Evolutionary conservation across 768 basidiomycete species (phyloP).

Genomic region (Rhodotorula toruloides): DNA sequence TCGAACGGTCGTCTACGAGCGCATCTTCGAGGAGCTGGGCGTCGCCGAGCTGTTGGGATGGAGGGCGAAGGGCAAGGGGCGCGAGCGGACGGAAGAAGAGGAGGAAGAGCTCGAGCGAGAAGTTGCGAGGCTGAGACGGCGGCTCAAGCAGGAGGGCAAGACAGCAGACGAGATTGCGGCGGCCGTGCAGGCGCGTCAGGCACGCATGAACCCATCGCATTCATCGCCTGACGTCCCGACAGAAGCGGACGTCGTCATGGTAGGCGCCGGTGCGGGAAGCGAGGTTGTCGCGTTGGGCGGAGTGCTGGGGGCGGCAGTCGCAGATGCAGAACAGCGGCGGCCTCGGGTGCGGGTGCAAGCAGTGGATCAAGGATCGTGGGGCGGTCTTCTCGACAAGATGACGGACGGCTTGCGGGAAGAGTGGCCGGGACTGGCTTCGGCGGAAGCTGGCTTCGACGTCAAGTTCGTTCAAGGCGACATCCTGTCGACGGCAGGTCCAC

Average conservation of each 20-base stretch:
- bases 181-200: not conserved
- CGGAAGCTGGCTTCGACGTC: slow-evolving; percentile 7
- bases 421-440: not conserved
- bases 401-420: slow-evolving; percentile 4
- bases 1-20: slow-evolving; percentile 37
- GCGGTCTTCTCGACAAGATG: slow-evolving; percentile 6
- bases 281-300: slow-evolving; percentile 38
- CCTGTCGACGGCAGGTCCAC: not conserved
- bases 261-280: slow-evolving; percentile 40
- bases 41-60: slow-evolving; percentile 5
- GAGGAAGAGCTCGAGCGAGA: not conserved
- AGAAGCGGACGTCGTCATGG: slow-evolving; percentile 10
- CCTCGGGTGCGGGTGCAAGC: slow-evolving; percentile 10
- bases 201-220: too few relatives aligned
- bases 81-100: not conserved
- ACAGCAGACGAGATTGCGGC: not conserved
- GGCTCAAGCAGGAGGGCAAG: slow-evolving; percentile 6
- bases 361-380: slow-evolving; percentile 33
- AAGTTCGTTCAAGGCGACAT: slow-evolving; percentile 24
- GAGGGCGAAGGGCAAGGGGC: not conserved
- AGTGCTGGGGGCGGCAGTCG: slow-evolving; percentile 7
- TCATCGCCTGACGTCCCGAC: too few relatives aligned
- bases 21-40: slow-evolving; percentile 17
- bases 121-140: not conserved
- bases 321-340: not conserved